A percentile compares a stretch with the other conserved stretches of the same genome.
Evolutionary conservation across 2,329 filamentous ascomycete species (phyloP).

Genomic region (Triangularia setosa): DNA sequence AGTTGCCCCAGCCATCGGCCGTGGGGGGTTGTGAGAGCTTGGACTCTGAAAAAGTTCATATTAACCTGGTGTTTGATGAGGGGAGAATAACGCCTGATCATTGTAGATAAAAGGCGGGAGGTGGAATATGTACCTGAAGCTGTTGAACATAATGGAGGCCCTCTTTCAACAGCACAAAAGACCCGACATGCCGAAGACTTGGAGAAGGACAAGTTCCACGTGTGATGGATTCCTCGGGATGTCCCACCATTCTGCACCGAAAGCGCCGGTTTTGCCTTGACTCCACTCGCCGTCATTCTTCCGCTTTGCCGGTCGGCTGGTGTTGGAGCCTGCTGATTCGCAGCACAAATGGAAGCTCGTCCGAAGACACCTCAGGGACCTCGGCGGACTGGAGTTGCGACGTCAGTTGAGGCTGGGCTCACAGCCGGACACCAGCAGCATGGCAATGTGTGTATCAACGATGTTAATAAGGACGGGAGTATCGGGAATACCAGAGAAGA

Average conservation of each 20-base stretch:
- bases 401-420: not conserved
- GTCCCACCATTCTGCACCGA: not conserved
- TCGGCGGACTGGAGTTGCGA: constrained; percentile 16
- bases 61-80: not conserved
- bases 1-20: not conserved
- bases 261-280: not conserved
- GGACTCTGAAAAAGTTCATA: not conserved
- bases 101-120: too few species aligned
- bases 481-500: not conserved
- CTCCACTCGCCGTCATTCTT: constrained; percentile 20
- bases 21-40: not conserved
- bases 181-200: not conserved
- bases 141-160: not conserved
- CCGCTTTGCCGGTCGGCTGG: constrained; percentile 24
- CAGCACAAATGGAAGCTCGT: constrained; percentile 12
- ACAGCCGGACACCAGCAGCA: not conserved
- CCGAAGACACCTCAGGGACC: constrained; percentile 12
- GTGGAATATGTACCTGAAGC: too few species aligned
- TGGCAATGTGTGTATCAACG: not conserved
- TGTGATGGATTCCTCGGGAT: constrained; percentile 11
- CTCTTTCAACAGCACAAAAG: not conserved
- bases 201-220: constrained; percentile 6
- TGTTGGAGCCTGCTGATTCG: constrained; percentile 16
- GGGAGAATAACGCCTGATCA: not conserved
- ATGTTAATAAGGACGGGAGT: not conserved